Evolutionary conservation across 2,329 filamentous ascomycete species (phyloP).

Genomic region (Phaeophleospora eucalypticola): DNA sequence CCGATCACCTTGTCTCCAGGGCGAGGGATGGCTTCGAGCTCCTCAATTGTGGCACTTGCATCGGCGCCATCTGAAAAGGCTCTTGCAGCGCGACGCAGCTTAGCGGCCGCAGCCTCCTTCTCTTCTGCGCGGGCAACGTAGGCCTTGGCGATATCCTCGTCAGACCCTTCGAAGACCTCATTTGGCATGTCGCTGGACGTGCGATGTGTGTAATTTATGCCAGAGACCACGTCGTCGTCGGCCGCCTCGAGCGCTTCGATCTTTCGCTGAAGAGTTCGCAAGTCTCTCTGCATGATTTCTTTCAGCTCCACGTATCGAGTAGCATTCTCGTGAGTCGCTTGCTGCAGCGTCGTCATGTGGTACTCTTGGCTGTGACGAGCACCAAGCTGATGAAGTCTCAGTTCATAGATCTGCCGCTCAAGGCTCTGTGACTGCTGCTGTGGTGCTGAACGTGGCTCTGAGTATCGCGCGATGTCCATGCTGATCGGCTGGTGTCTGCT

Average conservation of each 20-base stretch:
- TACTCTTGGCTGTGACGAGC: not conserved
- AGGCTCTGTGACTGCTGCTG: not conserved
- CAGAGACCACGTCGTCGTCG: not conserved
- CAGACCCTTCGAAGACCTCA: not conserved
- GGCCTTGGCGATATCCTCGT: conserved; percentile 5
- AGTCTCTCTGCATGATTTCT: conserved; percentile 7
- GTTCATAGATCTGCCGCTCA: not conserved
- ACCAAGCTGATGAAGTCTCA: not conserved
- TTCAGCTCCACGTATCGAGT: conserved; percentile 8
- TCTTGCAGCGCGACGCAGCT: conserved; percentile 5
- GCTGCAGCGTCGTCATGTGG: conserved; percentile 4
- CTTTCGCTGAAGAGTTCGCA: conserved; percentile 12
- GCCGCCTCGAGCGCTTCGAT: conserved; percentile 10
- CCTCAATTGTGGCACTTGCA: not conserved
- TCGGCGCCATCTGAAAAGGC: not conserved
- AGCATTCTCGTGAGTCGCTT: conserved; percentile 3
- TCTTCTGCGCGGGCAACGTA: conserved; percentile 7
- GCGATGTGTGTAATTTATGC: not conserved
- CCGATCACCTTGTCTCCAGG: not conserved
- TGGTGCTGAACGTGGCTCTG: not conserved
- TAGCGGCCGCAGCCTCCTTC: conserved; percentile 1
- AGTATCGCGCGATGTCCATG: conserved; percentile 6
- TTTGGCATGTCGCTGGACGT: too few species aligned
- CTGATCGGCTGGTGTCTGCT: conserved; percentile 1
- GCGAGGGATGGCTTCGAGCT: conserved; percentile 8